Evolutionary conservation across 768 basidiomycete species (phyloP), one percentile per base, ranked within the genome.

Genomic region (Suillus spraguei): DNA sequence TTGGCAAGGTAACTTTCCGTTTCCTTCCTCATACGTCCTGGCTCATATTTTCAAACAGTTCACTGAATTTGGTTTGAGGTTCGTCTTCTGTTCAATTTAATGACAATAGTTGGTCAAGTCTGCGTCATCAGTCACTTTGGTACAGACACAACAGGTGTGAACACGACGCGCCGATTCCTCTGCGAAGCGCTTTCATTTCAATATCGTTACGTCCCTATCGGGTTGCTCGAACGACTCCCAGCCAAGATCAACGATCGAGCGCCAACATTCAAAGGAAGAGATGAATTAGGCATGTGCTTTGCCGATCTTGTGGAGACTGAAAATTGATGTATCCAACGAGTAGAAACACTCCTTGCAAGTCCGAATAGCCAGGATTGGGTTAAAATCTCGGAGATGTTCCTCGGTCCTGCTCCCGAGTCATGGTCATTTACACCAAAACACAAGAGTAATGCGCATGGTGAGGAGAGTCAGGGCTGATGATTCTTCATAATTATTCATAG

Each of bases 101-200:
- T 52, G 36, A 61, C 41, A 65, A 54, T 14, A 11, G 13, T 24
- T 66, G 20, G 59, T 50, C 50, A 28, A 38, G 60, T 50, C 49
- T 36, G 24, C 36, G 28, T 63, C 11, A 2, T 13, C 66, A 90
- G 89, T 68, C 91, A 94, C 72, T 94, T 93, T 70, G 93, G 93
- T 9, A 86, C 92, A 24, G 93, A 95, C 71, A 95, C 92, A 0
- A 83, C 89, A 0, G 97, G 97, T 2, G 85, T 99, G 56, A 96
- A 96, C 77, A 89, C 91, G 11, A 91, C 95, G 0, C 85, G 97
- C 32, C 84, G 97, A 62, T 99, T 96, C 78, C 86, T 99, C 14
- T 96, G 94, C 73, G 97, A 99, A 78, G 89, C 94, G 0, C 82
- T 99, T 2, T 97, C 95, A 0, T 99, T 99, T 83, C 94, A 95